Base-by-base conservation (phyloP, 2,329 filamentous ascomycete genomes). In the Neonectria neomacrospora region DNA sequence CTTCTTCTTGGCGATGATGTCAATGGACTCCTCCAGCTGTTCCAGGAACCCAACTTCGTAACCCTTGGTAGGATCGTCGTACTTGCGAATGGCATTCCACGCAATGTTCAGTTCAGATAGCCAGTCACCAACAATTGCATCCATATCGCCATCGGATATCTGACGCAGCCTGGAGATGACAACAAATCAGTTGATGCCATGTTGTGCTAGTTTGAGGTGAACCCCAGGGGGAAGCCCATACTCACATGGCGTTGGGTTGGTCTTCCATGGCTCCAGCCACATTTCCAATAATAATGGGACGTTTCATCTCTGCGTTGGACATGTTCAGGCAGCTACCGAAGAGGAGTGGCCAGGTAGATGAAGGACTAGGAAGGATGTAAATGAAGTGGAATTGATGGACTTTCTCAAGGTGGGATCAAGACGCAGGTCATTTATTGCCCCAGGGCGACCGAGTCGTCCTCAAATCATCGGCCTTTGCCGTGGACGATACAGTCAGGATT, bases 191-290 rank as follows among this genome's bases (percentile, higher is more conserved):
- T 16, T 34, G 32, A 5, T 32, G 30, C 30, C 11, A 3, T 32
- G 30, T 9, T 32, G 30, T 26, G 11, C n/a, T n/a, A n/a, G n/a
- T n/a, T n/a, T n/a, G n/a, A n/a, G n/a, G n/a, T n/a, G n/a, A n/a
- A n/a, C n/a, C n/a, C n/a, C n/a, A n/a, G n/a, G n/a, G n/a, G n/a
- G n/a, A n/a, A n/a, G n/a, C n/a, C n/a, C n/a, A n/a, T 22, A 51
- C 59, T 10, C 5, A 62, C 59, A 62, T 62, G n/a, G 59, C 59
- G 16, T 62, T 37, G 1, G 59, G 59, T 9, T 39, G 45, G 28
- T 57, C 59, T 14, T 62, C 59, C 59, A 62, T 62, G n/a, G 59
- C 59, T 12, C 59, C 59, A 30, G 59, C 59, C 18, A 62, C 59
- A 57, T 62, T 62, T 10, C 59, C 59, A 26, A 62, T 62, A 9